Conservation (phyloP, 2,329 filamentous ascomycete genomes). For the Ceratocystis destructans region DNA sequence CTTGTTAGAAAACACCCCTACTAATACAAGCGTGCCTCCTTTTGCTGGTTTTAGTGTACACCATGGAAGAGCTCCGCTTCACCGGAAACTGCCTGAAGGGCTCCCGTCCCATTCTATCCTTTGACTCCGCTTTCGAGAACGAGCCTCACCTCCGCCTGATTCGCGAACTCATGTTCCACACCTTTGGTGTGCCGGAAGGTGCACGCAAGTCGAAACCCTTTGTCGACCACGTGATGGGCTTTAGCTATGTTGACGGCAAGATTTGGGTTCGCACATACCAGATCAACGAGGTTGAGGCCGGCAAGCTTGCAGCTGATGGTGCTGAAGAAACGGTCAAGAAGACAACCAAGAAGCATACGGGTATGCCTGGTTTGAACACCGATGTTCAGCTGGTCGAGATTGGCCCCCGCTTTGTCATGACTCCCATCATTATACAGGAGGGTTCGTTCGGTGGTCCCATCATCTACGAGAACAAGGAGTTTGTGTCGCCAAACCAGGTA, state of each 20-base stretch:
- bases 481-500: conserved; percentile 91
- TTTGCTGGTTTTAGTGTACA: conserved; percentile 49
- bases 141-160: conserved; percentile 69
- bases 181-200: conserved; percentile 81
- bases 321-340: conserved; percentile 28
- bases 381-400: conserved; percentile 83
- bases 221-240: conserved; percentile 85
- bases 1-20: background rate
- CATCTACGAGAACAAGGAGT: conserved; percentile 97
- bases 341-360: conserved; percentile 29
- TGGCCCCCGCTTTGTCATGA: conserved; percentile 82
- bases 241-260: conserved; percentile 81
- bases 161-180: conserved; percentile 79
- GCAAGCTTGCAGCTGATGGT: conserved; percentile 28
- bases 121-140: conserved; percentile 74
- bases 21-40: background rate
- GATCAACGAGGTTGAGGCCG: conserved; percentile 62
- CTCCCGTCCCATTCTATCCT: conserved; percentile 77
- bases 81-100: conserved; percentile 95
- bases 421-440: conserved; percentile 89
- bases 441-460: conserved; percentile 90
- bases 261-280: conserved; percentile 96
- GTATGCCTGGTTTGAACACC: conserved; percentile 41
- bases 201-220: conserved; percentile 90
- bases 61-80: conserved; percentile 93